These are phyloP conservation scores for Fusarium decemcellulare DNA, from an alignment of 2,329 filamentous ascomycete genomes.

Conservation along the genomic window DNA sequence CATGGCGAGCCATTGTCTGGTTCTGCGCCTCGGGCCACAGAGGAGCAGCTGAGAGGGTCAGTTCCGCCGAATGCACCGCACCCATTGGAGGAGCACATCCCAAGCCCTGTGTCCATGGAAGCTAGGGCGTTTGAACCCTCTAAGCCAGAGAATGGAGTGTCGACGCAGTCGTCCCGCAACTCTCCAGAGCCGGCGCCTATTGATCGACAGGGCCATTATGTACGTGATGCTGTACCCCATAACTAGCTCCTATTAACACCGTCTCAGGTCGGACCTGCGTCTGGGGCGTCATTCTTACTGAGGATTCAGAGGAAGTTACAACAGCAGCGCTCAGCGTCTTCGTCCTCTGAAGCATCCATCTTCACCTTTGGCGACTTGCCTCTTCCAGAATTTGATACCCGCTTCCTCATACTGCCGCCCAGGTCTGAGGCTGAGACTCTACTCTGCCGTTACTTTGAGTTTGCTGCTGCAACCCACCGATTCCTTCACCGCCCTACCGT, in stretches of 20 bases:
- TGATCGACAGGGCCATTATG: conserved; percentile 34
- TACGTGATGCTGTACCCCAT: not conserved
- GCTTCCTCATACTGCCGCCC: conserved; percentile 56
- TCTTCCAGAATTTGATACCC: conserved; percentile 54
- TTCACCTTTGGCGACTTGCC: conserved; percentile 65
- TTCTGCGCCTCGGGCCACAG: not conserved
- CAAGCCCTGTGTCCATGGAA: conserved; percentile 27
- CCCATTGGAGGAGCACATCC: conserved; percentile 26
- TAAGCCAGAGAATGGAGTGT: conserved; percentile 5
- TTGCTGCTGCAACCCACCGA: conserved; percentile 68
- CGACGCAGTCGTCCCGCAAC: conserved; percentile 35
- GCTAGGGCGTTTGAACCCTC: conserved; percentile 3
- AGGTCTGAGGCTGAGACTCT: conserved; percentile 51
- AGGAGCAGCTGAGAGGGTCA: conserved; percentile 15
- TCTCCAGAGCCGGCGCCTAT: conserved; percentile 32
- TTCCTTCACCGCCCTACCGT: conserved; percentile 67
- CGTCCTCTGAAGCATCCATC: conserved; percentile 57
- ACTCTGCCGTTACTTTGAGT: conserved; percentile 67
- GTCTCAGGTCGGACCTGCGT: conserved; percentile 38
- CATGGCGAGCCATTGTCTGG: not conserved
- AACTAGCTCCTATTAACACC: conserved; percentile 2
- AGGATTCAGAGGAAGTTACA: conserved; percentile 48
- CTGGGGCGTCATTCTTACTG: conserved; percentile 35
- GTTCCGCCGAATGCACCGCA: not conserved
- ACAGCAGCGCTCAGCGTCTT: conserved; percentile 55